These are phyloP conservation scores for Venturia oleaginea DNA, from an alignment of 2,329 filamentous ascomycete species.

Conservation along the genomic window DNA sequence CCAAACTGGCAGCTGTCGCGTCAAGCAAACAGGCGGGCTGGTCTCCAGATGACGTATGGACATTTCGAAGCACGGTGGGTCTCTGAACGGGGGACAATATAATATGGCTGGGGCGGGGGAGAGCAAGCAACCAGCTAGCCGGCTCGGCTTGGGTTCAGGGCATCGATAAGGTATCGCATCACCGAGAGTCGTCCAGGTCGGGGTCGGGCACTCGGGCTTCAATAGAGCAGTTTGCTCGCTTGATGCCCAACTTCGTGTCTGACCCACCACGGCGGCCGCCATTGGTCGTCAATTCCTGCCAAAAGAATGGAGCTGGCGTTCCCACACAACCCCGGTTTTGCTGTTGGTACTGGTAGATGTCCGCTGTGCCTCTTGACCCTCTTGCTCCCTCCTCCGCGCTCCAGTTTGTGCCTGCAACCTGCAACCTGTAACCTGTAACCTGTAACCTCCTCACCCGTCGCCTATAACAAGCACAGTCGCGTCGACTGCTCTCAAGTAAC, in stretches of 20 bases:
- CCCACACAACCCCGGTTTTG: background rate
- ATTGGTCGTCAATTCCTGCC: background rate
- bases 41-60: background rate
- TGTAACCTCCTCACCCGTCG: background rate
- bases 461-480: background rate
- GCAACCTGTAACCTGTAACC: too few relatives aligned
- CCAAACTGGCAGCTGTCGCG: background rate
- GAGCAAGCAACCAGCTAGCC: background rate
- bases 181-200: background rate
- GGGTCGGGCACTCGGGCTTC: background rate
- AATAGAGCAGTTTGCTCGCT: background rate
- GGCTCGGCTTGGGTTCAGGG: background rate
- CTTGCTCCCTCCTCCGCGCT: background rate
- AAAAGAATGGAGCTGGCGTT: background rate
- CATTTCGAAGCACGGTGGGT: background rate
- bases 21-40: background rate
- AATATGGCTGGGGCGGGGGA: background rate
- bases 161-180: background rate
- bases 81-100: too few relatives aligned
- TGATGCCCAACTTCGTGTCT: slow-evolving; percentile 6
- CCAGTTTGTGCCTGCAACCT: too few relatives aligned
- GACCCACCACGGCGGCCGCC: background rate
- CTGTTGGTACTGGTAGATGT: background rate
- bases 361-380: background rate
- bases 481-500: background rate